These are phyloP conservation scores for Paramecium bursaria DNA, from an alignment of 73 alveolate species.

Conservation along the genomic window DNA sequence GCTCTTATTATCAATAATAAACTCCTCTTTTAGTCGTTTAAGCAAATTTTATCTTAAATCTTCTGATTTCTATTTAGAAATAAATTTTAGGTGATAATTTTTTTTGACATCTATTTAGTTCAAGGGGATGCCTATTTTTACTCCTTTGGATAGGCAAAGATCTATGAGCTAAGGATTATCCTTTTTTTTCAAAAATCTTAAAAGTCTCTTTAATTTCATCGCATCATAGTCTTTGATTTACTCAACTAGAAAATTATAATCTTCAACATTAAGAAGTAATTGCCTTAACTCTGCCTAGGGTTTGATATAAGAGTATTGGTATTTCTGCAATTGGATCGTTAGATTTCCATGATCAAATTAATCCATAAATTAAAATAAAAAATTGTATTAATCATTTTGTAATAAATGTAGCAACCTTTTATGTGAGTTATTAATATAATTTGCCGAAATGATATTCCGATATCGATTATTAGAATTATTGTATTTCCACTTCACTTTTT, in stretches of 20 bases:
- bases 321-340: not conserved
- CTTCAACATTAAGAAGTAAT: no score
- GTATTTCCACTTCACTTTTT: no score
- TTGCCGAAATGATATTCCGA: no score
- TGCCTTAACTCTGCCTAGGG: constrained; percentile 9
- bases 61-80: no score
- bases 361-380: constrained; percentile 54
- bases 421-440: no score
- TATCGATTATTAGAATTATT: no score
- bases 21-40: constrained; percentile 20
- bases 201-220: constrained; percentile 2
- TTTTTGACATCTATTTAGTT: no score
- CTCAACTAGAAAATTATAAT: no score
- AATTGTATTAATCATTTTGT: no score
- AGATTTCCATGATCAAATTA: constrained; percentile 8
- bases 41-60: not conserved
- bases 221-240: constrained; percentile 13
- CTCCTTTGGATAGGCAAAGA: not conserved
- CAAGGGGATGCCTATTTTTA: no score
- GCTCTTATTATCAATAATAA: constrained; percentile 4
- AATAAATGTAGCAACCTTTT: no score
- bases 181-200: constrained; percentile 18
- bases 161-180: not conserved
- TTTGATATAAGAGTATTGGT: constrained; percentile 42
- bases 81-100: no score